These are phyloP conservation scores for Spergularia bocconei DNA, from an alignment of 148 eudicot species.

Conservation along the genomic window DNA sequence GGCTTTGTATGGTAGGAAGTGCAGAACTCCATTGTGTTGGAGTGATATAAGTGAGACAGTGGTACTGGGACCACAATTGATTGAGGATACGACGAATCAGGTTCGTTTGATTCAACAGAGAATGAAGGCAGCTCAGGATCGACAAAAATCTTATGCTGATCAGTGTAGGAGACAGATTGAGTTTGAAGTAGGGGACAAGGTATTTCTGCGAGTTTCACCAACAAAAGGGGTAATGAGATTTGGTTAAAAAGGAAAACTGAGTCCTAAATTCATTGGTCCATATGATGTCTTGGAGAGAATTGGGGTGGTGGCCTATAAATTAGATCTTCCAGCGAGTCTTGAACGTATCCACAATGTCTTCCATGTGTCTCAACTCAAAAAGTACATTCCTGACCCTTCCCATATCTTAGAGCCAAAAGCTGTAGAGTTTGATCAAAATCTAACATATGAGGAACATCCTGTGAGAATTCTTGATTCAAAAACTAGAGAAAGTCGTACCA, in stretches of 20 bases:
- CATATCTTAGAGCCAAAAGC: no score
- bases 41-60: not conserved
- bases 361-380: no score
- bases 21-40: not conserved
- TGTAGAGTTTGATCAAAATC: no score
- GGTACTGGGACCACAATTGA: no score
- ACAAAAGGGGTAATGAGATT: slow-evolving; percentile 10
- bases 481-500: not conserved
- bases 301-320: not conserved
- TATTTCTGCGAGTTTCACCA: not conserved
- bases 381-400: no score
- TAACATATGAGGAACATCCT: not conserved
- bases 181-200: not conserved
- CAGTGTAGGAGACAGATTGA: no score
- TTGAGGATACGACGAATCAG: no score
- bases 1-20: not conserved
- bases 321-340: not conserved
- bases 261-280: not conserved
- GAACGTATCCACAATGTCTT: not conserved
- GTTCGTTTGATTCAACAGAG: no score
- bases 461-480: not conserved
- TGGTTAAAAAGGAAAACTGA: not conserved
- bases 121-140: no score
- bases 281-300: not conserved
- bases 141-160: no score